These are phyloP conservation scores for Cryptosporidium bovis DNA, from an alignment of 169 alveolate species.

Conservation along the genomic window DNA sequence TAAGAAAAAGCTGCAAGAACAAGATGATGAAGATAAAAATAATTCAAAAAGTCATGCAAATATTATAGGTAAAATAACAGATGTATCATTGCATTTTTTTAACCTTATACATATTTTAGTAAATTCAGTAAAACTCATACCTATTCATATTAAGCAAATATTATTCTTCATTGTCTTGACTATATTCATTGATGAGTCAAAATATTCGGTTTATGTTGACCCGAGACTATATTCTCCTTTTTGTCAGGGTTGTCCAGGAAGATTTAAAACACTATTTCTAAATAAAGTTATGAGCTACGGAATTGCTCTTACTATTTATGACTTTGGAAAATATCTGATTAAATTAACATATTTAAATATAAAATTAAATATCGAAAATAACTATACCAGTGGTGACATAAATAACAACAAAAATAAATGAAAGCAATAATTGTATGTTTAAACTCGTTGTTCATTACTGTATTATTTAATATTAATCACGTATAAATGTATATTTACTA, in stretches of 20 bases:
- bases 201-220: background rate
- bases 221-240: slow-evolving; percentile 53
- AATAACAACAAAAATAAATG: no score
- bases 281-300: slow-evolving; percentile 17
- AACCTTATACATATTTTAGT: background rate
- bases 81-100: background rate
- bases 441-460: no score
- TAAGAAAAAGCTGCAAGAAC: background rate
- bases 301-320: background rate
- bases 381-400: no score
- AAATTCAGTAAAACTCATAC: slow-evolving; percentile 2
- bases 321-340: background rate
- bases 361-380: no score
- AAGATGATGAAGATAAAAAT: background rate
- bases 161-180: background rate
- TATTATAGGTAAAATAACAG: background rate
- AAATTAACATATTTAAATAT: no score
- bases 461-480: no score
- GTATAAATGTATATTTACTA: background rate
- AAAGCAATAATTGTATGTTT: no score
- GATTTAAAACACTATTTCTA: background rate
- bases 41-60: background rate
- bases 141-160: slow-evolving; percentile 12
- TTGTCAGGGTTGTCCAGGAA: background rate
- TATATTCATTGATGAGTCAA: background rate